Evolutionary conservation across 2,329 filamentous ascomycete genomes (phyloP).

Genomic region (Aspergillus pseudoglaucus): DNA sequence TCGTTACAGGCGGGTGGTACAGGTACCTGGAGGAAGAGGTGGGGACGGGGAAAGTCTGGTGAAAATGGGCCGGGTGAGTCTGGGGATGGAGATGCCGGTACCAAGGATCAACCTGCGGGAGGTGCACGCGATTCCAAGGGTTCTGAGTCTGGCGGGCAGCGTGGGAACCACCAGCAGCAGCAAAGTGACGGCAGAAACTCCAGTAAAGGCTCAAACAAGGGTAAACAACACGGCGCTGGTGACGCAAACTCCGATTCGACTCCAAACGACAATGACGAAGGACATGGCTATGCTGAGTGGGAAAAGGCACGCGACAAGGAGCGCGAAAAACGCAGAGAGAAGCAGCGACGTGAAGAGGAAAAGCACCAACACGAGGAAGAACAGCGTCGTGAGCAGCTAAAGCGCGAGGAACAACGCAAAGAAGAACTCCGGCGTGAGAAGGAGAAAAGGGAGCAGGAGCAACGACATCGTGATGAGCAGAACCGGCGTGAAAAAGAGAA

Average conservation of each 20-base stretch:
- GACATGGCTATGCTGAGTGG: slow-evolving; percentile 1
- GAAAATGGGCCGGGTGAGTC: slow-evolving; percentile 16
- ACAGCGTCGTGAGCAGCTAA: slow-evolving; percentile 2
- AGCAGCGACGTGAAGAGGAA: slow-evolving; percentile 28
- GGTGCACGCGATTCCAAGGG: slow-evolving; percentile 20
- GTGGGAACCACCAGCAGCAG: slow-evolving; percentile 19
- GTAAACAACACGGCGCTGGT: slow-evolving; percentile 28
- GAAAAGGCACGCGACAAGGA: slow-evolving; percentile 16
- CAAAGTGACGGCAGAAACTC: slow-evolving; percentile 24
- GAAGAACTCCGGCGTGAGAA: neutral
- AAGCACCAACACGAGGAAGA: slow-evolving; percentile 5
- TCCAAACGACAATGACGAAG: neutral
- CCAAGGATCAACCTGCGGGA: slow-evolving; percentile 13
- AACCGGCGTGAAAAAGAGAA: too few relatives aligned
- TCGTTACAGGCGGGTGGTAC: slow-evolving; percentile 51
- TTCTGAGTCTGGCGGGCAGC: slow-evolving; percentile 17
- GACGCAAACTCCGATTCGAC: slow-evolving; percentile 8
- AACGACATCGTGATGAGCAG: neutral
- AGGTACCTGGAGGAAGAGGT: slow-evolving; percentile 14
- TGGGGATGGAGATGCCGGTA: slow-evolving; percentile 13
- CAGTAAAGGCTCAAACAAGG: slow-evolving; percentile 22
- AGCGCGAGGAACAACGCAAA: too few relatives aligned
- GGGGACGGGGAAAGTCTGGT: slow-evolving; percentile 22
- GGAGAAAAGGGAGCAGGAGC: slow-evolving; percentile 2
- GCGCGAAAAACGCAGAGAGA: slow-evolving; percentile 9